Percentiles rank a stretch among this genome's conserved stretches.
Conservation (phyloP, 1,139 yeast species). For the Kodamaea derodonti region DNA sequence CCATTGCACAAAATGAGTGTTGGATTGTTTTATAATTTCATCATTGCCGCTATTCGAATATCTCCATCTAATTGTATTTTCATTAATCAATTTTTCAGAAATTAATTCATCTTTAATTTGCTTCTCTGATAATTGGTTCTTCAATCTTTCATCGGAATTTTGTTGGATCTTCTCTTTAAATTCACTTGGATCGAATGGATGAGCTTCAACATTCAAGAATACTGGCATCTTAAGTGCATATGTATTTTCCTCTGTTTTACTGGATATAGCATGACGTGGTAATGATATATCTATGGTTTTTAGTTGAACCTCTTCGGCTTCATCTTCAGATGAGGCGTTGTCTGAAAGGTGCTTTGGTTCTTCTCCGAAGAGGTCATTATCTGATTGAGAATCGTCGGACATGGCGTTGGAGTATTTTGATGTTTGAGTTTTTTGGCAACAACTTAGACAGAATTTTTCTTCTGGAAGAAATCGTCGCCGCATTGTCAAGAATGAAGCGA, state of each 20-base stretch:
- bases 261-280: constrained; percentile 68
- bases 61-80: constrained; percentile 90
- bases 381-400: constrained; percentile 16
- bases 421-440: too few species aligned
- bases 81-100: constrained; percentile 56
- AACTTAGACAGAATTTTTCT: too few species aligned
- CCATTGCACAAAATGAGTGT: constrained; percentile 91
- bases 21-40: constrained; percentile 75
- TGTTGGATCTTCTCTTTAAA: constrained; percentile 55
- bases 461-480: too few species aligned
- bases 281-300: constrained; percentile 59
- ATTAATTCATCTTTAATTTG: constrained; percentile 42
- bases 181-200: constrained; percentile 77
- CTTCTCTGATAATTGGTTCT: constrained; percentile 28
- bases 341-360: constrained; percentile 10
- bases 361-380: constrained; percentile 48
- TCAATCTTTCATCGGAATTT: constrained; percentile 42
- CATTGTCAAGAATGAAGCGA: too few species aligned
- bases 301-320: constrained; percentile 30
- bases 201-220: constrained; percentile 76
- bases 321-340: constrained; percentile 4
- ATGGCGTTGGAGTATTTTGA: constrained; percentile 4
- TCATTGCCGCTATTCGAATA: constrained; percentile 65
- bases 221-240: constrained; percentile 73
- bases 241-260: constrained; percentile 38